phyloP scores from a whole-genome alignment of 495 filamentous ascomycete genomes.

The Aspergillus haitiensis region DNA sequence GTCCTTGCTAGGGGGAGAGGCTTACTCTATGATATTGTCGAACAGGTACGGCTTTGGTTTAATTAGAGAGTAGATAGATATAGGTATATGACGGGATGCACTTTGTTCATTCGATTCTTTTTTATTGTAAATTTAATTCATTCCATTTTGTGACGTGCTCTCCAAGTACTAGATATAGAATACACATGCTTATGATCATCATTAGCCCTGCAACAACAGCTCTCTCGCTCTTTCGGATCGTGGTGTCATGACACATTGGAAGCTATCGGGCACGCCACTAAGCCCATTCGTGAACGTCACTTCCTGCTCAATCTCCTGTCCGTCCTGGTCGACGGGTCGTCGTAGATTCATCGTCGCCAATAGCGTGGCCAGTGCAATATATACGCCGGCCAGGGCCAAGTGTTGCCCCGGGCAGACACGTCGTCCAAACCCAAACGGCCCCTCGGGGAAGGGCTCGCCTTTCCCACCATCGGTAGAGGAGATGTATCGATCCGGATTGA shows the following conservation, averaged over 20 bases:
- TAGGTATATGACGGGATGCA: too few species aligned
- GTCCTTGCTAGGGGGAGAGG: too few species aligned
- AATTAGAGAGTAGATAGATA: too few species aligned
- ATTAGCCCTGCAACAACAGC: neutral
- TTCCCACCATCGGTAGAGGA: constrained; percentile 43
- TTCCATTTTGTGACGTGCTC: too few species aligned
- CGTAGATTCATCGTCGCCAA: constrained; percentile 21
- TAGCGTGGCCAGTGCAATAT: constrained; percentile 24
- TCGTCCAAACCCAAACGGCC: constrained; percentile 55
- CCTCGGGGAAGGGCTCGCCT: constrained; percentile 50
- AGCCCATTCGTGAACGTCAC: constrained; percentile 24
- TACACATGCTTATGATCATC: too few species aligned
- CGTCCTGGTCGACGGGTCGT: constrained; percentile 23
- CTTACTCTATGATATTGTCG: too few species aligned
- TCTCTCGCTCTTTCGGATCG: constrained; percentile 6
- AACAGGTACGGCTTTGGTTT: too few species aligned
- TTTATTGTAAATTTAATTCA: too few species aligned
- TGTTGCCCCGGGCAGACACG: constrained; percentile 27
- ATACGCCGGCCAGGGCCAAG: constrained; percentile 23
- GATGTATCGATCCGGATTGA: constrained; percentile 48
- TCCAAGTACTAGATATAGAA: too few species aligned
- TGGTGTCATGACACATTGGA: constrained; percentile 19
- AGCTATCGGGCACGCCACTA: constrained; percentile 27
- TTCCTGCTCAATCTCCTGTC: constrained; percentile 7
- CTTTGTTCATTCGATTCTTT: too few species aligned